These are phyloP conservation scores for Hippophae tibetana DNA, from an alignment of 306 rosid genomes.

Conservation along the genomic window DNA sequence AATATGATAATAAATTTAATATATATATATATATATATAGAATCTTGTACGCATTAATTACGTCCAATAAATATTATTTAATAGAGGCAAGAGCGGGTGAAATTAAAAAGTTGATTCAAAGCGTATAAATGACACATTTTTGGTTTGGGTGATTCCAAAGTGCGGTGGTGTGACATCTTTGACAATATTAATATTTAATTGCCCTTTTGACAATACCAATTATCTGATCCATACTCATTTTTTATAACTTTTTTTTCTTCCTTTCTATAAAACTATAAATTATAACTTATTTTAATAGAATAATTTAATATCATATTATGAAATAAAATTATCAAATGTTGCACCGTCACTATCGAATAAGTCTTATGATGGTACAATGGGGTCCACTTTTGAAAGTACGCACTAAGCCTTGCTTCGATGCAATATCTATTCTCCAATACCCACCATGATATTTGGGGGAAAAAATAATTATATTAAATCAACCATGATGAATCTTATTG, in stretches of 20 bases:
- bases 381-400: constrained; percentile 34
- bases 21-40: too few relatives aligned
- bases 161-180: constrained; percentile 38
- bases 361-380: constrained; percentile 22
- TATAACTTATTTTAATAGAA: constrained; percentile 1
- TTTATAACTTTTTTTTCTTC: too few relatives aligned
- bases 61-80: too few relatives aligned
- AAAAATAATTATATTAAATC: too few relatives aligned
- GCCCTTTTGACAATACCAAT: constrained; percentile 34
- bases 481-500: constrained; percentile 9
- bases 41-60: too few relatives aligned
- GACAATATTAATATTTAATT: constrained; percentile 20
- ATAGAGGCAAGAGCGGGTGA: too few relatives aligned
- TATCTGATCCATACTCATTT: constrained; percentile 8
- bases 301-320: not conserved
- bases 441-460: too few relatives aligned
- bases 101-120: too few relatives aligned
- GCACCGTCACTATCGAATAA: constrained; percentile 30
- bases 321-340: constrained; percentile 13
- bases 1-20: too few relatives aligned
- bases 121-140: too few relatives aligned
- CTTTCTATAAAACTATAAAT: too few relatives aligned
- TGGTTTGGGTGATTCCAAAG: not conserved
- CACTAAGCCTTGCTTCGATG: constrained; percentile 24
- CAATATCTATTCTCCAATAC: not conserved